phyloP scores from a whole-genome alignment of 2,329 filamentous ascomycete genomes.

The Drechslerella coelobrocha region DNA sequence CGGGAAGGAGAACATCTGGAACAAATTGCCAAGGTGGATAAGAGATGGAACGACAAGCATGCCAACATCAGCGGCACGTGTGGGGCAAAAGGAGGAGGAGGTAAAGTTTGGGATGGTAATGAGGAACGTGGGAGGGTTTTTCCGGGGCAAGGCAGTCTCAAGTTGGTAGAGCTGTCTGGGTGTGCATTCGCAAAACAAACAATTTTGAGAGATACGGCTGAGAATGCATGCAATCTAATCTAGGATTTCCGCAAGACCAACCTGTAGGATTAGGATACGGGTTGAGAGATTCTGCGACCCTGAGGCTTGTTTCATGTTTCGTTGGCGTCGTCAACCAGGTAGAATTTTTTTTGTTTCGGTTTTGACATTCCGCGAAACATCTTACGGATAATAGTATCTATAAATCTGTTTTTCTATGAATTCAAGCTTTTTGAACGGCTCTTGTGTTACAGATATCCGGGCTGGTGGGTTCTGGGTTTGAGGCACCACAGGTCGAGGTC shows the following conservation, averaged over 20 bases:
- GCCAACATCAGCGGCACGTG: constrained; percentile 53
- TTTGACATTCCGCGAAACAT: no score
- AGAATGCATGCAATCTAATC: background rate
- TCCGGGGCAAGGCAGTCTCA: constrained; percentile 62
- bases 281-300: background rate
- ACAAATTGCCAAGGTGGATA: constrained; percentile 91
- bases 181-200: background rate
- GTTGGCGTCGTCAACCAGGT: background rate
- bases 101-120: constrained; percentile 65
- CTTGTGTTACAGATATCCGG: no score
- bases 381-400: no score
- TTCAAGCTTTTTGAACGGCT: no score
- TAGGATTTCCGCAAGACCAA: no score
- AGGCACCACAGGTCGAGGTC: no score
- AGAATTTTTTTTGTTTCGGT: background rate
- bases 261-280: background rate
- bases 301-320: constrained; percentile 8
- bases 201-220: background rate
- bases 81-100: constrained; percentile 8
- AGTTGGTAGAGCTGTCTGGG: background rate
- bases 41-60: constrained; percentile 67
- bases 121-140: constrained; percentile 67
- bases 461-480: no score
- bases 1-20: constrained; percentile 72
- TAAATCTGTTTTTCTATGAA: no score